These are phyloP conservation scores for Amylostereum areolatum DNA, from an alignment of 1,284 basidiomycete species.

Conservation along the genomic window DNA sequence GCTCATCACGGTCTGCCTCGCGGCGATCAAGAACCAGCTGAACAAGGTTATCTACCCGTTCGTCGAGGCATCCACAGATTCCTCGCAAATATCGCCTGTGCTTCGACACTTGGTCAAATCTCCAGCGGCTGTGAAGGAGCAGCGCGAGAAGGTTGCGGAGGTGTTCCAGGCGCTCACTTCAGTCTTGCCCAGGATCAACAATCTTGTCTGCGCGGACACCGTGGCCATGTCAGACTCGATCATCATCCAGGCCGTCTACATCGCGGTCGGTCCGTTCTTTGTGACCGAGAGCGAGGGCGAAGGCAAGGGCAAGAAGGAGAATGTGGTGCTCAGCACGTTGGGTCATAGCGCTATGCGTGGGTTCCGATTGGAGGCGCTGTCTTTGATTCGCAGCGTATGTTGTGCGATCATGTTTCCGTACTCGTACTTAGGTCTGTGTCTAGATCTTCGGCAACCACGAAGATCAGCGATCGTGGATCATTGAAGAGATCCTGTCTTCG, in stretches of 20 bases:
- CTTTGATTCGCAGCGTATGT: slow-evolving; percentile 77
- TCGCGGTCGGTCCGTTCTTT: slow-evolving; percentile 91
- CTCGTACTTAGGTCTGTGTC: slow-evolving; percentile 4
- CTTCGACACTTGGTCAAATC: slow-evolving; percentile 51
- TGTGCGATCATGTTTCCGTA: background rate
- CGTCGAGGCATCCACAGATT: slow-evolving; percentile 64
- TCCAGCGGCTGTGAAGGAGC: slow-evolving; percentile 32
- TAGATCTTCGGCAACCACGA: slow-evolving; percentile 88
- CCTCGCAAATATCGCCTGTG: slow-evolving; percentile 38
- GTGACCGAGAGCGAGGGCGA: slow-evolving; percentile 60
- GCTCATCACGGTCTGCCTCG: slow-evolving; percentile 74
- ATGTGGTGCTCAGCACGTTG: slow-evolving; percentile 52
- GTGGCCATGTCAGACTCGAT: slow-evolving; percentile 83
- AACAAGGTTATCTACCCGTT: slow-evolving; percentile 82
- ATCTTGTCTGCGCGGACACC: slow-evolving; percentile 58
- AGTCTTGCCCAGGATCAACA: slow-evolving; percentile 63
- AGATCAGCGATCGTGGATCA: slow-evolving; percentile 90
- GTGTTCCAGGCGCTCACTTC: slow-evolving; percentile 64
- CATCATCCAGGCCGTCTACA: slow-evolving; percentile 87
- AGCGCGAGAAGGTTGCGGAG: slow-evolving; percentile 54
- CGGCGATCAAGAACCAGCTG: slow-evolving; percentile 74
- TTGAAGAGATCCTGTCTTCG: slow-evolving; percentile 90
- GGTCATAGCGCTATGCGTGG: slow-evolving; percentile 76
- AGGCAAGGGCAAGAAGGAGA: slow-evolving; percentile 49
- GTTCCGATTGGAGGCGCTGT: slow-evolving; percentile 75